phyloP scores from a whole-genome alignment of 805 yeast genomes.

The Nakazawaea pomicola region DNA sequence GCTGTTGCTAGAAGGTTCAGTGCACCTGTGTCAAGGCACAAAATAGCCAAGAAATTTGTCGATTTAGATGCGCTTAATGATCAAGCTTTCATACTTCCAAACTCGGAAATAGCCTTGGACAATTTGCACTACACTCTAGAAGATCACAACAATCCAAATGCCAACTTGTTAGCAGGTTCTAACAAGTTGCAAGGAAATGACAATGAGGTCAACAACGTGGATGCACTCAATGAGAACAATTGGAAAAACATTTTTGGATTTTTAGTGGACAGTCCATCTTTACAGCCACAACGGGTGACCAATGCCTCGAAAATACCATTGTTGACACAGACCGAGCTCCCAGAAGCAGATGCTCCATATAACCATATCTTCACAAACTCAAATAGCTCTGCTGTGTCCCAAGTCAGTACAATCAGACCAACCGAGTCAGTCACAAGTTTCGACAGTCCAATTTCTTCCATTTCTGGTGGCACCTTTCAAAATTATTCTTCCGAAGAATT shows the following conservation, averaged over 20 bases:
- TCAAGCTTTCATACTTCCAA: background rate
- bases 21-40: background rate
- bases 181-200: too few species aligned
- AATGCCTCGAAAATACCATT: conserved; percentile 4
- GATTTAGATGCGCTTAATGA: conserved; percentile 5
- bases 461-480: conserved; percentile 4
- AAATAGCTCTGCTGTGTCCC: conserved; percentile 1
- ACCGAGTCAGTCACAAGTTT: conserved; percentile 4
- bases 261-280: conserved; percentile 9
- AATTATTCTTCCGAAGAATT: background rate
- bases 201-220: too few species aligned
- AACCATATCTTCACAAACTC: background rate
- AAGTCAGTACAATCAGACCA: background rate
- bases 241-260: conserved; percentile 7
- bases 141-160: conserved; percentile 3
- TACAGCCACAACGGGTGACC: conserved; percentile 5
- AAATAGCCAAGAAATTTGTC: background rate
- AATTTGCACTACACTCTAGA: conserved; percentile 12
- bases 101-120: background rate
- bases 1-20: conserved; percentile 1
- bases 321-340: background rate
- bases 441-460: conserved; percentile 5
- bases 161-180: background rate
- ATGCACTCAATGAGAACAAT: background rate
- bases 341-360: background rate